These are phyloP conservation scores for Dalbergia cochinchinensis DNA, from an alignment of 306 rosid species.

Conservation along the genomic window DNA sequence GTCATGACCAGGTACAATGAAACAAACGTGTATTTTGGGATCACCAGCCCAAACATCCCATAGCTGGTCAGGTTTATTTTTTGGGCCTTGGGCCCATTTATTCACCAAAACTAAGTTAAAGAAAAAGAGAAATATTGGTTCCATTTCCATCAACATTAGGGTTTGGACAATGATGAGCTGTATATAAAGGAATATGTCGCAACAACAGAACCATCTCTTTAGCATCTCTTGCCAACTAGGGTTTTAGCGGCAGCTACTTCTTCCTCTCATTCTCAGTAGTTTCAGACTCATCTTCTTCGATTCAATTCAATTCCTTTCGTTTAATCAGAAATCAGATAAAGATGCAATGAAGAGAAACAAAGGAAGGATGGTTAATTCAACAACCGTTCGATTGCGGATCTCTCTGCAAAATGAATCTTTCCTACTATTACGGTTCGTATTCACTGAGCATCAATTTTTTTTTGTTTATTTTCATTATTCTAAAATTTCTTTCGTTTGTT, in stretches of 20 bases:
- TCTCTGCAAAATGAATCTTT: slow-evolving; percentile 66
- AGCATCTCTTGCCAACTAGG: background rate
- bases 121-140: too few species aligned
- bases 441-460: slow-evolving; percentile 78
- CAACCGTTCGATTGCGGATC: slow-evolving; percentile 61
- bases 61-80: too few species aligned
- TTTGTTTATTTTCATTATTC: background rate
- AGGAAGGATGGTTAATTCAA: slow-evolving; percentile 34
- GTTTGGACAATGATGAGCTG: background rate
- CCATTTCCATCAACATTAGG: too few species aligned
- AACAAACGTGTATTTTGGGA: too few species aligned
- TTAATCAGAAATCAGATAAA: background rate
- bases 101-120: too few species aligned
- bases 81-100: too few species aligned
- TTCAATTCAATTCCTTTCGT: background rate
- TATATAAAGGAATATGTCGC: background rate
- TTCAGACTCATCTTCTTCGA: background rate
- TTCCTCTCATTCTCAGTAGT: background rate
- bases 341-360: slow-evolving; percentile 68
- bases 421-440: slow-evolving; percentile 80
- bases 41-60: too few species aligned
- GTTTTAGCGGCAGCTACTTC: background rate
- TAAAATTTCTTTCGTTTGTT: too few species aligned
- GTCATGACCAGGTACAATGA: too few species aligned
- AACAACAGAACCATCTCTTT: background rate